phyloP scores from a whole-genome alignment of 2,329 filamentous ascomycete species.

The Aspergillus piperis region DNA sequence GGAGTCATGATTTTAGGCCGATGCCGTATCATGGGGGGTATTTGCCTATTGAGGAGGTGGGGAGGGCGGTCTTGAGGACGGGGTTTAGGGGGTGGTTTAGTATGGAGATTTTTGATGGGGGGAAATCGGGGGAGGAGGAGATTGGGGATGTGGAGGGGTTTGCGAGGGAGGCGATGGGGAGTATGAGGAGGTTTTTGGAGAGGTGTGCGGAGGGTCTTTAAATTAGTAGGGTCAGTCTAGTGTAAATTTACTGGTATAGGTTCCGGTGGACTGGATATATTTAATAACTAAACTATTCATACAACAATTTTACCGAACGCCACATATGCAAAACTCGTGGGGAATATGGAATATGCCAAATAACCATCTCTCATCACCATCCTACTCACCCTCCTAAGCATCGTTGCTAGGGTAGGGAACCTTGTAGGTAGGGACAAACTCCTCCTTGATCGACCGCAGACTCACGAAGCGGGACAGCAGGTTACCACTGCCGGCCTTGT shows the following conservation, averaged over 20 bases:
- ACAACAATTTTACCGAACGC: neutral
- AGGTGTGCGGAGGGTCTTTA: constrained; percentile 26
- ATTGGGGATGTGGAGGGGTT: constrained; percentile 53
- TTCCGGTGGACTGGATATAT: neutral
- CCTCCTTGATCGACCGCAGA: constrained; percentile 71
- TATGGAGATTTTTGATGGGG: constrained; percentile 68
- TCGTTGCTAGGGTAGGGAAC: constrained; percentile 72
- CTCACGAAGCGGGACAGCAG: constrained; percentile 68
- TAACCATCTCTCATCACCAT: neutral
- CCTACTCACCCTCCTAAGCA: neutral
- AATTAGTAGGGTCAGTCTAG: no score
- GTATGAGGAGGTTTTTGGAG: constrained; percentile 49
- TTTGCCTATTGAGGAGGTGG: constrained; percentile 66
- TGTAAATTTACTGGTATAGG: neutral
- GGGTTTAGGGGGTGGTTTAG: constrained; percentile 69
- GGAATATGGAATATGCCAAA: neutral
- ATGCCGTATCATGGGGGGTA: constrained; percentile 71
- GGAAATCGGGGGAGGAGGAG: constrained; percentile 48
- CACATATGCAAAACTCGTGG: neutral
- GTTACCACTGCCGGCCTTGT: constrained; percentile 69
- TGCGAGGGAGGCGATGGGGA: constrained; percentile 55
- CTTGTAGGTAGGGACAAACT: constrained; percentile 65
- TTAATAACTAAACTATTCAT: neutral
- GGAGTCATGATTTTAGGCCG: constrained; percentile 72
- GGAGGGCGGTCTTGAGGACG: constrained; percentile 65